Conservation (phyloP, 441 rosid species). For the Gossypium schwendimanii region DNA sequence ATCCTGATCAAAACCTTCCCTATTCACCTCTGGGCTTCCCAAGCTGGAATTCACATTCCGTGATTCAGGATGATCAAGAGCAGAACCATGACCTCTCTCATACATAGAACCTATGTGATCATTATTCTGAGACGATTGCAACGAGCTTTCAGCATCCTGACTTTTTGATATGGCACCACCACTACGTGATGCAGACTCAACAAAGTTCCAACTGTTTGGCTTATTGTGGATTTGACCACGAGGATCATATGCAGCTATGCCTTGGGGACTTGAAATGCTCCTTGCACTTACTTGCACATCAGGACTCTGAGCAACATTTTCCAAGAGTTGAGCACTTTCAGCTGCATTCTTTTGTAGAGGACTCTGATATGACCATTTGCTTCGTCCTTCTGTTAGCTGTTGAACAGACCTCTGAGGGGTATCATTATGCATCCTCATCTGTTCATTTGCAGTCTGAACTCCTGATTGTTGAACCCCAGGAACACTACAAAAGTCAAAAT, state of each 20-base stretch:
- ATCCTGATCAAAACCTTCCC: constrained; percentile 23
- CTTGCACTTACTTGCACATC: constrained; percentile 6
- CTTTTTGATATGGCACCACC: constrained; percentile 25
- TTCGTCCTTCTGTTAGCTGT: constrained; percentile 33
- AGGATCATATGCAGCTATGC: constrained; percentile 15
- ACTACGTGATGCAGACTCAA: constrained; percentile 25
- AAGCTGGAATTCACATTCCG: constrained; percentile 26
- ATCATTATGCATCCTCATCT: constrained; percentile 30
- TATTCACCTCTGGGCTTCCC: constrained; percentile 22
- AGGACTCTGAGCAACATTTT: constrained; percentile 31
- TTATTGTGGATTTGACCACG: constrained; percentile 20
- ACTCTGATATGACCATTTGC: constrained; percentile 38
- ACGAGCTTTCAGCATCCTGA: constrained; percentile 31
- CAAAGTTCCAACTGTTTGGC: constrained; percentile 39
- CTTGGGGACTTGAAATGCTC: constrained; percentile 6
- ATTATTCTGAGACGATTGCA: constrained; percentile 26
- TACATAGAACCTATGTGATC: constrained; percentile 19
- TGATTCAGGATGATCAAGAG: constrained; percentile 27
- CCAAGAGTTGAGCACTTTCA: constrained; percentile 36
- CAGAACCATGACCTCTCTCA: constrained; percentile 34
- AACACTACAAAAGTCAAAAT: constrained; percentile 17
- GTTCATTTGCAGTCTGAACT: constrained; percentile 28
- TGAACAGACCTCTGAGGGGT: constrained; percentile 33
- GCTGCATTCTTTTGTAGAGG: constrained; percentile 35
- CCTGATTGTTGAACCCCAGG: constrained; percentile 30